These are phyloP conservation scores for Botrytis byssoidea DNA, from an alignment of 2,329 filamentous ascomycete genomes.

Conservation along the genomic window DNA sequence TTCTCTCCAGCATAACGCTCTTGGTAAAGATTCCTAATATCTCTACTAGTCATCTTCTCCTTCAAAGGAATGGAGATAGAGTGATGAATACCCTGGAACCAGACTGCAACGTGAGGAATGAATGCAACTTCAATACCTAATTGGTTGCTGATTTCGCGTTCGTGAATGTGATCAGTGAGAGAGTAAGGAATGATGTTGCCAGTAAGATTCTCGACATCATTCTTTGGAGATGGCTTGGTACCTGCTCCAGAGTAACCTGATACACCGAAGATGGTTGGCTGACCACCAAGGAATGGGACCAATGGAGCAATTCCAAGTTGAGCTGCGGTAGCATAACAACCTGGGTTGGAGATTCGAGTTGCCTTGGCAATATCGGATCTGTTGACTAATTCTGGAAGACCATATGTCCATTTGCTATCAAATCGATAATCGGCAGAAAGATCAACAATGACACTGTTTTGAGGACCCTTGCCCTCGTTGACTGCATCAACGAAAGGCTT, in stretches of 20 bases:
- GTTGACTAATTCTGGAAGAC: conserved; percentile 80
- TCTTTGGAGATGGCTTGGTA: conserved; percentile 91
- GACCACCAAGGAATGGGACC: conserved; percentile 69
- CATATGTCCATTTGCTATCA: conserved; percentile 81
- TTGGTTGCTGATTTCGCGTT: conserved; percentile 81
- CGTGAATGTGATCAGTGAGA: conserved; percentile 91
- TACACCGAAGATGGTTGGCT: conserved; percentile 84
- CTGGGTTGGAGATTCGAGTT: conserved; percentile 85
- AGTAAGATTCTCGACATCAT: conserved; percentile 77
- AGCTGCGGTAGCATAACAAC: conserved; percentile 91
- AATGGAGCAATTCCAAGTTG: conserved; percentile 87
- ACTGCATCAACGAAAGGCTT: conserved; percentile 91
- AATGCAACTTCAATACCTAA: conserved; percentile 76
- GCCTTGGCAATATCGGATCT: conserved; percentile 74
- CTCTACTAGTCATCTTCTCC: conserved; percentile 82
- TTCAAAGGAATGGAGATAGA: conserved; percentile 88
- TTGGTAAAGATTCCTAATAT: conserved; percentile 93
- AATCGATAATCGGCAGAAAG: conserved; percentile 97
- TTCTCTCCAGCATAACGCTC: conserved; percentile 95
- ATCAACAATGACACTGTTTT: conserved; percentile 79
- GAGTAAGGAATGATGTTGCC: conserved; percentile 92
- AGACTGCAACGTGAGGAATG: conserved; percentile 90
- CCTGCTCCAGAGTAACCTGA: conserved; percentile 94
- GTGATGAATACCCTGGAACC: conserved; percentile 94
- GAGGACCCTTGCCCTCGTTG: conserved; percentile 60